Conservation (phyloP, 2,329 filamentous ascomycete genomes). For the Ophiostoma piceae region DNA sequence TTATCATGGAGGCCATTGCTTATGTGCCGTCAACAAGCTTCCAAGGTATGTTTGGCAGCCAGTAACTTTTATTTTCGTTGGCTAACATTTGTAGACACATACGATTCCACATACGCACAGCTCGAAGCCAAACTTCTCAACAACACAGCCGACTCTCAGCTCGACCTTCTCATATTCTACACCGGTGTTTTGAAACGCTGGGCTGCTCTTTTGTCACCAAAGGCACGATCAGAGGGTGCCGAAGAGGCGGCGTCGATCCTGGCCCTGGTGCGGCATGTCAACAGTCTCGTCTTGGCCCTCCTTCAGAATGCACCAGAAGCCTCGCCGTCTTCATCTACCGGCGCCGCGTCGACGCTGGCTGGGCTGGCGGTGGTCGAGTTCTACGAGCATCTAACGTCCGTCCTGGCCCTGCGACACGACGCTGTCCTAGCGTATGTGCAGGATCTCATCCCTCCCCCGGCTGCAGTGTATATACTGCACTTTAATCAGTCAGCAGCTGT, state of each 20-base stretch:
- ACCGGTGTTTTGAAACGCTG: conserved; percentile 59
- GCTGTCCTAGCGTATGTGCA: conserved; percentile 51
- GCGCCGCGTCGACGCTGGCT: conserved; percentile 21
- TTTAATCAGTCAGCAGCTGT: conserved; percentile 60
- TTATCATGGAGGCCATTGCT: conserved; percentile 54
- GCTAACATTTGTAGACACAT: conserved; percentile 42
- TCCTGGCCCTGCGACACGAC: conserved; percentile 47
- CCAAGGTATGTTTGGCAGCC: conserved; percentile 41
- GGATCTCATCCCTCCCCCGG: conserved; percentile 62
- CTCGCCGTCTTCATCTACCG: conserved; percentile 32
- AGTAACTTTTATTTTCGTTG: not conserved
- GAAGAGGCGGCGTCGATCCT: conserved; percentile 31
- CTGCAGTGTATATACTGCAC: conserved; percentile 64
- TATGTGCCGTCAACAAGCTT: conserved; percentile 53
- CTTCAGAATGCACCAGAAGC: conserved; percentile 47
- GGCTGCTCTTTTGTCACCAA: conserved; percentile 43
- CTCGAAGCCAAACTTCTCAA: conserved; percentile 50
- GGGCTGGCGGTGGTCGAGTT: conserved; percentile 62
- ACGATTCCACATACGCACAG: conserved; percentile 43
- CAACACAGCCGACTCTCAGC: conserved; percentile 48
- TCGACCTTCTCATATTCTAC: conserved; percentile 62
- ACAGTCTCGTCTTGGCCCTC: conserved; percentile 54
- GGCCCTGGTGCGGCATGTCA: conserved; percentile 46
- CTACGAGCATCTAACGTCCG: conserved; percentile 56
- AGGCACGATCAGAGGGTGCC: conserved; percentile 28